phyloP scores from a whole-genome alignment of 2,329 filamentous ascomycete genomes.

The Pyrenochaeta sp. region DNA sequence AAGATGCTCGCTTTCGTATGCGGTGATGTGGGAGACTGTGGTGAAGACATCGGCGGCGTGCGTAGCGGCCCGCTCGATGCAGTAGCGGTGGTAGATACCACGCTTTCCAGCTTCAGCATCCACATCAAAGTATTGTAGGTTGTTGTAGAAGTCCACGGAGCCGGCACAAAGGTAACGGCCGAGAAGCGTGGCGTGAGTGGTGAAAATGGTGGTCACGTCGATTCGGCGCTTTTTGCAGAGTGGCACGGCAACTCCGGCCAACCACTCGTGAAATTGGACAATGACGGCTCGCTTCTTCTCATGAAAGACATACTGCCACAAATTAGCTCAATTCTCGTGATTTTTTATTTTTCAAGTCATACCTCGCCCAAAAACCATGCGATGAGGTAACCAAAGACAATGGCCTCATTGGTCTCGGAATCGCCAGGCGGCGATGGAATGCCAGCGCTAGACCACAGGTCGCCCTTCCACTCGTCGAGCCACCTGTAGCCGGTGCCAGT shows the following conservation, averaged over 20 bases:
- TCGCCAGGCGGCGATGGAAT: constrained; percentile 94
- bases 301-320: constrained; percentile 81
- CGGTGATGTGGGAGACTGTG: constrained; percentile 97
- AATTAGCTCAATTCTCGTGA: constrained; percentile 19
- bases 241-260: constrained; percentile 90
- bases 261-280: constrained; percentile 98
- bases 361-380: constrained; percentile 99
- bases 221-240: constrained; percentile 93
- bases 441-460: constrained; percentile 90
- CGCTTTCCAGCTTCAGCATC: constrained; percentile 97
- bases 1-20: constrained; percentile 96
- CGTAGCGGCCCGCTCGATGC: constrained; percentile 92
- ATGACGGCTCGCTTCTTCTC: constrained; percentile 92
- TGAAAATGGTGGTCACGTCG: constrained; percentile 97
- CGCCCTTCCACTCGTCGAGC: constrained; percentile 95
- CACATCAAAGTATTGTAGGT: constrained; percentile 94
- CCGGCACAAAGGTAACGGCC: constrained; percentile 96
- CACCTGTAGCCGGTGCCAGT: constrained; percentile 91
- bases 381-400: constrained; percentile 96
- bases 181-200: constrained; percentile 93
- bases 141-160: constrained; percentile 99
- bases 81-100: constrained; percentile 98
- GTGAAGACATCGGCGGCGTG: constrained; percentile 97
- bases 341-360: constrained; percentile 26
- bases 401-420: constrained; percentile 95